These are phyloP conservation scores for Trypanosoma boissoni DNA, from an alignment of 208 protist genomes.

Conservation along the genomic window DNA sequence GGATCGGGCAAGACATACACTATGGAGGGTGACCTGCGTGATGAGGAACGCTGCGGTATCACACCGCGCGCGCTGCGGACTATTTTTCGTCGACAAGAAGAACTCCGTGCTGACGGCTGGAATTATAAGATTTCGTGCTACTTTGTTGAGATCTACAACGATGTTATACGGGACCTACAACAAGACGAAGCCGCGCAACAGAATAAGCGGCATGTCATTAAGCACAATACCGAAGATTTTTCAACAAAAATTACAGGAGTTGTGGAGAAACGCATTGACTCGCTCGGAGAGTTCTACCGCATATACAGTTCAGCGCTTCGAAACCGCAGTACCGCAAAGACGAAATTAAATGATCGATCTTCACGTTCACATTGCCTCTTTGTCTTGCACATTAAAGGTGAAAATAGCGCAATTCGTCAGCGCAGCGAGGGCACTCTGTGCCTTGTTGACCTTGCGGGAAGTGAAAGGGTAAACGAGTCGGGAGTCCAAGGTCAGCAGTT, in stretches of 20 bases:
- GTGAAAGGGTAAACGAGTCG: conserved; percentile 90
- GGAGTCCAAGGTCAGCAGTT: conserved; percentile 85
- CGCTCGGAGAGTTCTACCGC: conserved; percentile 56
- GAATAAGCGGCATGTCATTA: conserved; percentile 53
- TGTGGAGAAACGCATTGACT: conserved; percentile 34
- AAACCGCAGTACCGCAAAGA: conserved; percentile 77
- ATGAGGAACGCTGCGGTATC: conserved; percentile 53
- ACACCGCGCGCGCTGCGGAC: conserved; percentile 80
- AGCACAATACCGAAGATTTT: conserved; percentile 44
- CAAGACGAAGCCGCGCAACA: conserved; percentile 71
- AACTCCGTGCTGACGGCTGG: conserved; percentile 75
- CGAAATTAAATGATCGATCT: conserved; percentile 86
- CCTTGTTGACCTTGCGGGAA: conserved; percentile 94
- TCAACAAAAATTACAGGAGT: conserved; percentile 70
- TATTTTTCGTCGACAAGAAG: conserved; percentile 63
- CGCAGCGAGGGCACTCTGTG: conserved; percentile 76
- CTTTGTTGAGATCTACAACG: conserved; percentile 93
- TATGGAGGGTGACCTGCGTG: conserved; percentile 72
- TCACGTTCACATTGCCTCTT: conserved; percentile 92
- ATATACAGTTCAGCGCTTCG: conserved; percentile 59
- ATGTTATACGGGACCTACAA: conserved; percentile 83
- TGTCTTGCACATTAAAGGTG: conserved; percentile 67
- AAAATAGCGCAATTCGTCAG: conserved; percentile 62
- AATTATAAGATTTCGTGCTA: conserved; percentile 64
- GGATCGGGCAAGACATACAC: conserved; percentile 91